These are phyloP conservation scores for Thoreauomyces humboldtii DNA, from an alignment of 192 early-diverging fungal species.

Conservation along the genomic window DNA sequence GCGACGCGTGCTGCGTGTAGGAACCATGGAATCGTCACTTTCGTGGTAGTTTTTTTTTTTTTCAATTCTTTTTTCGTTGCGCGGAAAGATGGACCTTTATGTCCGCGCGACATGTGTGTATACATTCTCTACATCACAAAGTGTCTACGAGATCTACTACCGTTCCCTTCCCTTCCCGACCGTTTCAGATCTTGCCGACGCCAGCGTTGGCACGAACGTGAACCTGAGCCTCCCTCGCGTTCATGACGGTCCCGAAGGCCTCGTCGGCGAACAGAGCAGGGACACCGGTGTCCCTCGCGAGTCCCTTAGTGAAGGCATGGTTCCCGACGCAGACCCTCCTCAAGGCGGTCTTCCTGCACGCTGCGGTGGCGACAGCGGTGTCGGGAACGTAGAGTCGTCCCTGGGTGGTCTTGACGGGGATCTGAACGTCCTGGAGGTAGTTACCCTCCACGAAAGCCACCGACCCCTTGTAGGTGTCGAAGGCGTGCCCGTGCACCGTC, in stretches of 20 bases:
- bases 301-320: background rate
- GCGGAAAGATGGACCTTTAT: no score
- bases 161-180: no score
- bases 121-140: no score
- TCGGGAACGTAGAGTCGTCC: background rate
- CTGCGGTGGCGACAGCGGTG: background rate
- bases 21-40: no score
- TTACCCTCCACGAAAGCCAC: background rate
- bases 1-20: background rate
- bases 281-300: background rate
- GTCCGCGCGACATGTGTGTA: no score
- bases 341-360: background rate
- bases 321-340: background rate
- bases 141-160: no score
- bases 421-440: background rate
- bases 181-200: constrained; percentile 7
- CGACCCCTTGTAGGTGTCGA: background rate
- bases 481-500: background rate
- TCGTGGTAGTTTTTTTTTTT: no score
- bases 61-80: no score
- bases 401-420: background rate
- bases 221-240: background rate
- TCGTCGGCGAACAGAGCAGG: background rate
- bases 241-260: background rate
- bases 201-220: background rate